phyloP scores from a whole-genome alignment of 345 rosid species.

The Gossypium raimondii region DNA sequence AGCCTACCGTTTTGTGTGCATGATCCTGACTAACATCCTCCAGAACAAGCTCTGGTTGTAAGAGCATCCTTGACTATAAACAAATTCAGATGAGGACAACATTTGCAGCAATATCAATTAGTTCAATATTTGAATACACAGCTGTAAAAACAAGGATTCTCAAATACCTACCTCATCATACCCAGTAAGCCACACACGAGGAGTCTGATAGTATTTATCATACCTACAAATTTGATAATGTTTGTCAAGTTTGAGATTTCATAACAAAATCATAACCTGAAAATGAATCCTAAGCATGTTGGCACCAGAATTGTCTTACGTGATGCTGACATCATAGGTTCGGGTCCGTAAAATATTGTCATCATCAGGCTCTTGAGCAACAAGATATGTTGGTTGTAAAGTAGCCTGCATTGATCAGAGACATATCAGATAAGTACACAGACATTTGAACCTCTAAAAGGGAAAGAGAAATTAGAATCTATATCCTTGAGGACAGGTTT shows the following conservation, averaged over 20 bases:
- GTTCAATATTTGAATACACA: neutral
- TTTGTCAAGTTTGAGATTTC: neutral
- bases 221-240: conserved; percentile 45
- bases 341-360: conserved; percentile 90
- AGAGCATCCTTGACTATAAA: conserved; percentile 75
- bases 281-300: neutral
- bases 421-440: neutral
- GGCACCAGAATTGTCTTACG: conserved; percentile 46
- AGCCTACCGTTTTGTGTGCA: conserved; percentile 76
- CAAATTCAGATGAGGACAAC: conserved; percentile 8
- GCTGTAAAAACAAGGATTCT: neutral
- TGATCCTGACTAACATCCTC: conserved; percentile 96
- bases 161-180: conserved; percentile 68
- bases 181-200: conserved; percentile 93
- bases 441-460: neutral
- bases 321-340: conserved; percentile 96
- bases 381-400: conserved; percentile 59
- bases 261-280: neutral
- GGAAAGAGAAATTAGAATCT: neutral
- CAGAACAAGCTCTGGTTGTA: conserved; percentile 82
- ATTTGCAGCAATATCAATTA: neutral
- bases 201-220: conserved; percentile 90
- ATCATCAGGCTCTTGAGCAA: conserved; percentile 88
- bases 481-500: neutral
- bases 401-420: conserved; percentile 60